Conservation (phyloP, 2,329 filamentous ascomycete species). For the Trichoderma gracile region DNA sequence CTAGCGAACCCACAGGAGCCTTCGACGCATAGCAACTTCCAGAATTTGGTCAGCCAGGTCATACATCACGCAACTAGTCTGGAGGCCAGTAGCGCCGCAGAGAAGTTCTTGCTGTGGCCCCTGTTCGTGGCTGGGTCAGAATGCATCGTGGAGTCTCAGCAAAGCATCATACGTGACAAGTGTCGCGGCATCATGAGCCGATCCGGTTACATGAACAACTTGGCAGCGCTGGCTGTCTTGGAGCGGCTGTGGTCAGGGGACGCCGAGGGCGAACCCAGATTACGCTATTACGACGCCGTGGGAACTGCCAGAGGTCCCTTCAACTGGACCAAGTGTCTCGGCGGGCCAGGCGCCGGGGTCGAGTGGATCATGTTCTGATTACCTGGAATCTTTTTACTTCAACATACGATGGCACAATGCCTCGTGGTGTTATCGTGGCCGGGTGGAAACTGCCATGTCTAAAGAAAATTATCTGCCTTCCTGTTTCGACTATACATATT, state of each 20-base stretch:
- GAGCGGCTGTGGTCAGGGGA: conserved; percentile 78
- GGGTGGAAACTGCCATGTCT: not conserved
- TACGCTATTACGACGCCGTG: conserved; percentile 31
- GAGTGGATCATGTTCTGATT: conserved; percentile 68
- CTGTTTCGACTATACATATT: conserved; percentile 14
- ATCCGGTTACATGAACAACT: conserved; percentile 91
- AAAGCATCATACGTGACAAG: conserved; percentile 74
- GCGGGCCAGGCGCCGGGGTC: conserved; percentile 57
- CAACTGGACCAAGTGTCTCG: conserved; percentile 60
- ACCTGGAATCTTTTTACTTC: not conserved
- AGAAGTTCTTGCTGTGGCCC: conserved; percentile 93
- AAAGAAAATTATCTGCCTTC: not conserved
- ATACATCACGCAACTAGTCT: conserved; percentile 82
- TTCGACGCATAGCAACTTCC: conserved; percentile 74
- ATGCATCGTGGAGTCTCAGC: conserved; percentile 78
- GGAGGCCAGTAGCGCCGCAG: conserved; percentile 67
- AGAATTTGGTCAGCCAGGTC: conserved; percentile 78
- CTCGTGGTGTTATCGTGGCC: not conserved
- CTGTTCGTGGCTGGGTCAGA: conserved; percentile 89
- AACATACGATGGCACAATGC: conserved; percentile 3
- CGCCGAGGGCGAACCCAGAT: conserved; percentile 41
- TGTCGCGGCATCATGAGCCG: conserved; percentile 85
- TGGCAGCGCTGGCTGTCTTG: conserved; percentile 79
- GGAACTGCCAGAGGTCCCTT: conserved; percentile 52
- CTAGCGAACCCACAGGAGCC: conserved; percentile 75